Evolutionary conservation across 192 early-diverging fungal genomes (phyloP).

Genomic region (Neocallimastix lanati): DNA sequence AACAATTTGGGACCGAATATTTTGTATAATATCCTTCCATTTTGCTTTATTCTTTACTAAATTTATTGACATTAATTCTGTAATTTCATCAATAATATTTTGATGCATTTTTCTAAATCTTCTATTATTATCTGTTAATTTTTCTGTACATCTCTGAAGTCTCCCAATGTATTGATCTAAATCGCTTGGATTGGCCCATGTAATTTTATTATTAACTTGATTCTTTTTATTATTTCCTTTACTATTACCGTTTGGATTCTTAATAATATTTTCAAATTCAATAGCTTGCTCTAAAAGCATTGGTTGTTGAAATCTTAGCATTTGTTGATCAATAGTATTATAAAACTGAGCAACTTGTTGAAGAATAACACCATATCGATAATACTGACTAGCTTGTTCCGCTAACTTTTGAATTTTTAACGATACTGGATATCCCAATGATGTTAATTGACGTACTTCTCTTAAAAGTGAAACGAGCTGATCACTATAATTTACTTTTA

Average conservation of each 20-base stretch:
- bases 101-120: slow-evolving; percentile 21
- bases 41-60: slow-evolving; percentile 24
- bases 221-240: slow-evolving; percentile 3
- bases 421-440: slow-evolving; percentile 27
- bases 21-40: slow-evolving; percentile 28
- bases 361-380: slow-evolving; percentile 26
- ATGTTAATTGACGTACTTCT: slow-evolving; percentile 24
- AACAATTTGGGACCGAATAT: slow-evolving; percentile 17
- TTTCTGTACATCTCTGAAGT: slow-evolving; percentile 17
- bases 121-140: slow-evolving; percentile 22
- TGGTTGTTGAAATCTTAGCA: slow-evolving; percentile 29
- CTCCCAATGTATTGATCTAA: slow-evolving; percentile 25
- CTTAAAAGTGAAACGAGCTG: slow-evolving; percentile 20
- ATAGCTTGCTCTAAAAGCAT: slow-evolving; percentile 31
- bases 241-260: slow-evolving; percentile 11
- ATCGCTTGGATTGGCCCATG: slow-evolving; percentile 17
- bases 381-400: slow-evolving; percentile 22
- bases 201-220: slow-evolving; percentile 8
- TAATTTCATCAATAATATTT: slow-evolving; percentile 17
- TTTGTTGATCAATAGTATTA: slow-evolving; percentile 41
- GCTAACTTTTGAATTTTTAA: slow-evolving; percentile 16
- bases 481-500: slow-evolving; percentile 29
- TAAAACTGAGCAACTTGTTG: slow-evolving; percentile 43
- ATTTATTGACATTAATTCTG: slow-evolving; percentile 15
- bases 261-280: slow-evolving; percentile 29